Evolutionary conservation across 2,329 filamentous ascomycete genomes (phyloP).

Genomic region (Penicillium nordicum): DNA sequence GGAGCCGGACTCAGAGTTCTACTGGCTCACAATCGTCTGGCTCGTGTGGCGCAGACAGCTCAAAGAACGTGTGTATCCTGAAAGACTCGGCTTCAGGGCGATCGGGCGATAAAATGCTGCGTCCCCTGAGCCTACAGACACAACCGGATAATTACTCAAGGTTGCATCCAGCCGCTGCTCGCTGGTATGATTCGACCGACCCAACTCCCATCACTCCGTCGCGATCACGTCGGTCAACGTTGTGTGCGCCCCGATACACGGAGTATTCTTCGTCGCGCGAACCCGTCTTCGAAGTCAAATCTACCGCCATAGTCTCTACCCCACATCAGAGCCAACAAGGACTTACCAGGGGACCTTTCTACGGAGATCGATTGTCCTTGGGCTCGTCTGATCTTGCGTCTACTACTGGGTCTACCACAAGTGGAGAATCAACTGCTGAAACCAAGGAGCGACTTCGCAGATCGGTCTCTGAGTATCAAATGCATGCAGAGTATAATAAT

Average conservation of each 20-base stretch:
- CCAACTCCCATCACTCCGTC: constrained; percentile 5
- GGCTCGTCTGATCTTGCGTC: constrained; percentile 1
- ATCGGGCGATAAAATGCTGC: constrained; percentile 12
- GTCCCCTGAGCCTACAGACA: constrained; percentile 21
- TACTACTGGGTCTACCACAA: constrained; percentile 4
- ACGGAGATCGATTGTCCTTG: constrained; percentile 13
- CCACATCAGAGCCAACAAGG: not conserved
- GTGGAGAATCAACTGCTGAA: not conserved
- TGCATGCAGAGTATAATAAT: not conserved
- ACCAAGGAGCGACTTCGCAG: constrained; percentile 5
- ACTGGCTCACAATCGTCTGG: constrained; percentile 27
- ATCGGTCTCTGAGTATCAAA: constrained; percentile 13
- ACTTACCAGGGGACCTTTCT: constrained; percentile 6
- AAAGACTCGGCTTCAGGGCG: not conserved
- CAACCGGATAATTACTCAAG: constrained; percentile 15
- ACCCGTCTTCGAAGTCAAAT: not conserved
- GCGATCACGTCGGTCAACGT: constrained; percentile 20
- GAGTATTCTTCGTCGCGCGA: constrained; percentile 16
- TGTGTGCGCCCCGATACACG: constrained; percentile 23
- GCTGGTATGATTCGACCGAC: constrained; percentile 16
- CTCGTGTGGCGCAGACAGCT: constrained; percentile 19
- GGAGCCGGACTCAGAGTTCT: constrained; percentile 23
- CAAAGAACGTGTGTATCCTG: constrained; percentile 5
- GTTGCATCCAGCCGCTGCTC: constrained; percentile 10
- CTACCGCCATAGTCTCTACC: not conserved